phyloP scores from a whole-genome alignment of 352 stramenopile species.

The Pythium dissimile region DNA sequence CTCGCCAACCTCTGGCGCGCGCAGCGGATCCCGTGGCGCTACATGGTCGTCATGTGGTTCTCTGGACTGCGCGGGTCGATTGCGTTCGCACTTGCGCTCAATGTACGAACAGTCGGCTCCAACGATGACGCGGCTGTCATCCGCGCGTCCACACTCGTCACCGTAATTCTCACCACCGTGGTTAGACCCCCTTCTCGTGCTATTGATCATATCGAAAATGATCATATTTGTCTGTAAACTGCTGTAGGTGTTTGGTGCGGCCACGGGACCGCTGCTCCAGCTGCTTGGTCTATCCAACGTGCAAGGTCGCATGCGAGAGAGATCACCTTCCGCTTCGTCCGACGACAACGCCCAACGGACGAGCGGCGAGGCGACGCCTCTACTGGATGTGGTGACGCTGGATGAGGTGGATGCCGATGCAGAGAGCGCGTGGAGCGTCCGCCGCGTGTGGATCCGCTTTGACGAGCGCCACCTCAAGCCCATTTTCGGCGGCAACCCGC shows the following conservation, averaged over 20 bases:
- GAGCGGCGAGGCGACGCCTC: background rate
- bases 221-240: conserved; percentile 54
- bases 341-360: background rate
- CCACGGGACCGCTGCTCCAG: conserved; percentile 36
- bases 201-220: too few species aligned
- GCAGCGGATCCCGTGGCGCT: conserved; percentile 43
- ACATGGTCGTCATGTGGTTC: conserved; percentile 90
- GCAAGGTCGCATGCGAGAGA: conserved; percentile 9
- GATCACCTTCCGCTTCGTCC: too few species aligned
- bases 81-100: conserved; percentile 85
- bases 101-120: conserved; percentile 39
- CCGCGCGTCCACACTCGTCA: conserved; percentile 48
- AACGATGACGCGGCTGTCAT: conserved; percentile 35
- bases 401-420: background rate
- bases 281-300: conserved; percentile 17
- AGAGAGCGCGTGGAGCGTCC: background rate
- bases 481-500: conserved; percentile 25
- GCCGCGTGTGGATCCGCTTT: background rate
- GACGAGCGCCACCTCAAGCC: conserved; percentile 16
- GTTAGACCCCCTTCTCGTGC: conserved; percentile 12
- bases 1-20: conserved; percentile 49
- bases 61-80: conserved; percentile 92
- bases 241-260: conserved; percentile 25
- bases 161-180: conserved; percentile 46
- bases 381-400: conserved; percentile 1